Conservation (phyloP, 1,139 yeast species). For the Nakaseomyces sp. region DNA sequence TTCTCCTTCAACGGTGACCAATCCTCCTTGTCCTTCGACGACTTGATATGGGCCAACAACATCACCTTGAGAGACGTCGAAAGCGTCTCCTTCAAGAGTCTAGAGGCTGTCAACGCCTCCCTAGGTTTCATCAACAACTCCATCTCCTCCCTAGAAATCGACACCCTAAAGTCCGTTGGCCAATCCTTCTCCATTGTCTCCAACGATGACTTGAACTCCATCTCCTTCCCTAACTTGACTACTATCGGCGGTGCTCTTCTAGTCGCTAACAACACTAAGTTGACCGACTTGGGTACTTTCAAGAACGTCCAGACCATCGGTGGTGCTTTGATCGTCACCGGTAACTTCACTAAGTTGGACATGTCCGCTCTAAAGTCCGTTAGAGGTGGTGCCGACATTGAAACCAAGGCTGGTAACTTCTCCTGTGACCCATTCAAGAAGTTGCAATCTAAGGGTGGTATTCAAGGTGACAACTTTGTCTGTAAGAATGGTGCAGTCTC, state of each 20-base stretch:
- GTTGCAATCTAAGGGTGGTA: slow-evolving; percentile 61
- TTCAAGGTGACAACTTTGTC: slow-evolving; percentile 81
- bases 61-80: slow-evolving; percentile 72
- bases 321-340: slow-evolving; percentile 78
- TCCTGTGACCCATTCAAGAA: slow-evolving; percentile 70
- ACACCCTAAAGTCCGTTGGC: slow-evolving; percentile 56
- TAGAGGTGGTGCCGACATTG: slow-evolving; percentile 84
- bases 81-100: slow-evolving; percentile 59
- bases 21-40: slow-evolving; percentile 58
- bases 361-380: slow-evolving; percentile 66
- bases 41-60: slow-evolving; percentile 76
- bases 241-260: slow-evolving; percentile 81
- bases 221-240: slow-evolving; percentile 63
- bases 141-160: slow-evolving; percentile 48
- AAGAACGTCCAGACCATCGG: slow-evolving; percentile 62
- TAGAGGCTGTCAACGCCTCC: slow-evolving; percentile 69
- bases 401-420: slow-evolving; percentile 62
- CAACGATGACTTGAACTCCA: slow-evolving; percentile 61
- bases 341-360: slow-evolving; percentile 73
- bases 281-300: slow-evolving; percentile 63
- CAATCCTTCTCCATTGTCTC: slow-evolving; percentile 69
- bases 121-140: slow-evolving; percentile 64
- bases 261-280: slow-evolving; percentile 71
- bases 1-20: slow-evolving; percentile 78
- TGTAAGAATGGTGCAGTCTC: slow-evolving; percentile 67